Conservation (phyloP, 176 grass and related monocot genomes). For the Bonia amplexicaulis region DNA sequence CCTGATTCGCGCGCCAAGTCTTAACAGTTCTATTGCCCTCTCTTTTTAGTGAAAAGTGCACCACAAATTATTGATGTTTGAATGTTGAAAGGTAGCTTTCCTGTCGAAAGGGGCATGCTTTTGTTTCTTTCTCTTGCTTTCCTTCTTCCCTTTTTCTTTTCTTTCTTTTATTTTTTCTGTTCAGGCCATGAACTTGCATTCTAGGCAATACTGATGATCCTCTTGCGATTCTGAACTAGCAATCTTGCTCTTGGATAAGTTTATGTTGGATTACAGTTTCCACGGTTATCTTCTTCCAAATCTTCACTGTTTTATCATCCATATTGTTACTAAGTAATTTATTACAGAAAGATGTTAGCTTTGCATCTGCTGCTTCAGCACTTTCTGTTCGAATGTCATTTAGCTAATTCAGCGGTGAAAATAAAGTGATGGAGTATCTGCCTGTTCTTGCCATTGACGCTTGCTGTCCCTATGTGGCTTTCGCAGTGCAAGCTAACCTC, state of each 20-base stretch:
- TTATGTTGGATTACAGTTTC: background rate
- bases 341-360: background rate
- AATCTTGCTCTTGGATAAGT: background rate
- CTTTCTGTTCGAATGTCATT: background rate
- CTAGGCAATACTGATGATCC: background rate
- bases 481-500: background rate
- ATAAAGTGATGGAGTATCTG: background rate
- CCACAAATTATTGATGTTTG: background rate
- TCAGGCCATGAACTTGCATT: background rate
- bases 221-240: background rate
- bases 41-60: background rate
- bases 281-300: background rate
- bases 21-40: background rate
- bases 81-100: conserved; percentile 15
- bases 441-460: background rate
- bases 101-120: background rate
- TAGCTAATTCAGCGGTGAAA: background rate
- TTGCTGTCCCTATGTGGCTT: background rate
- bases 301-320: background rate
- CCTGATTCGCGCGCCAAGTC: background rate
- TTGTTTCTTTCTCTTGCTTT: background rate
- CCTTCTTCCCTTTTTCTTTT: background rate
- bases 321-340: background rate
- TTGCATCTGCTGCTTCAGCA: background rate
- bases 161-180: background rate